Evolutionary conservation across 768 basidiomycete species (phyloP).

Genomic region (Leccinum ochraceum): DNA sequence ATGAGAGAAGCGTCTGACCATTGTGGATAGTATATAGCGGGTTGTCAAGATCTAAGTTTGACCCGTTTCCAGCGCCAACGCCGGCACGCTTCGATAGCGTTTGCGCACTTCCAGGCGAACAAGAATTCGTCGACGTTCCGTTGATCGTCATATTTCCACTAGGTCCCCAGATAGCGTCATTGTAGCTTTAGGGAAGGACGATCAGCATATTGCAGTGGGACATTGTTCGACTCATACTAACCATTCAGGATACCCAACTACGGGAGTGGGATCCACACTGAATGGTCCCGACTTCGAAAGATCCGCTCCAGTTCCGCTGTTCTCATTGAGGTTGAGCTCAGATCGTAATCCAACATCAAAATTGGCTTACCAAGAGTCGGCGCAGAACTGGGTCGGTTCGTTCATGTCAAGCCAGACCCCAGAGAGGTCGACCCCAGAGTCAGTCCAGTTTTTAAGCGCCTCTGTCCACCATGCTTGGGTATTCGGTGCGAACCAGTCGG

Average conservation of each 20-base stretch:
- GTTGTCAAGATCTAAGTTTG: slow-evolving; percentile 49
- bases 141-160: slow-evolving; percentile 78
- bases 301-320: slow-evolving; percentile 53
- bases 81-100: slow-evolving; percentile 40
- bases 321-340: slow-evolving; percentile 3
- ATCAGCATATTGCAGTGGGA: neutral
- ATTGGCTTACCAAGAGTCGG: slow-evolving; percentile 51
- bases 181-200: slow-evolving; percentile 46
- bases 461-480: slow-evolving; percentile 63
- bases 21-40: slow-evolving; percentile 77
- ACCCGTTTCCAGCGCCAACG: slow-evolving; percentile 50
- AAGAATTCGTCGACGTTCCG: slow-evolving; percentile 50
- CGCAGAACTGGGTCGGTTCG: slow-evolving; percentile 65
- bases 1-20: slow-evolving; percentile 37
- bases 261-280: slow-evolving; percentile 46
- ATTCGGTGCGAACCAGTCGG: slow-evolving; percentile 60
- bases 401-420: slow-evolving; percentile 77
- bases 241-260: slow-evolving; percentile 72
- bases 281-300: slow-evolving; percentile 60
- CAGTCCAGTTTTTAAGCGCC: slow-evolving; percentile 55
- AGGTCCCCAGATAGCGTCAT: slow-evolving; percentile 58
- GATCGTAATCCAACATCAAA: neutral
- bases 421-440: slow-evolving; percentile 54
- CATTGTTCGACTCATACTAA: slow-evolving; percentile 18
- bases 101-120: slow-evolving; percentile 17